Conservation (phyloP, 768 basidiomycete genomes). For the Lactarius indigo region DNA sequence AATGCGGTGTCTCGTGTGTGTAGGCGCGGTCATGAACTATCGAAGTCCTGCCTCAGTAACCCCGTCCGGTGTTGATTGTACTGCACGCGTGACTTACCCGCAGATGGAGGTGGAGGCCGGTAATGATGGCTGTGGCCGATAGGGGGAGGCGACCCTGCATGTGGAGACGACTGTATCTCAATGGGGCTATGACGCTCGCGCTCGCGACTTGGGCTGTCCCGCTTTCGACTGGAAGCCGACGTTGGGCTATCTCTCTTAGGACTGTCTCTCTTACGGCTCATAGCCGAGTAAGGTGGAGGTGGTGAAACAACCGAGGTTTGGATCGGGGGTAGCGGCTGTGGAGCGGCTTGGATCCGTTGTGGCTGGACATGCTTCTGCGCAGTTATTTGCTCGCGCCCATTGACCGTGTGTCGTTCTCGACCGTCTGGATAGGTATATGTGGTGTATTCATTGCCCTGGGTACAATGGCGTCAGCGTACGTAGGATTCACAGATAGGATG, state of each 20-base stretch:
- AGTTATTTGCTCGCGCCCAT: slow-evolving; percentile 50
- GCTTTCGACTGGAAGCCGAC: slow-evolving; percentile 12
- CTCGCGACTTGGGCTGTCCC: slow-evolving; percentile 20
- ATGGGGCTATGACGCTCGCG: slow-evolving; percentile 17
- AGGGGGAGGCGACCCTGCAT: slow-evolving; percentile 11
- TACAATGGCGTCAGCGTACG: slow-evolving; percentile 21
- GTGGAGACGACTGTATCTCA: slow-evolving; percentile 13
- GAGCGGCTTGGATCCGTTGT: slow-evolving; percentile 3
- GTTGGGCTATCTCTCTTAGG: slow-evolving; percentile 1
- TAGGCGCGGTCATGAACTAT: slow-evolving; percentile 11
- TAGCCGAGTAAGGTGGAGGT: neutral
- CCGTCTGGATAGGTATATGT: slow-evolving; percentile 66
- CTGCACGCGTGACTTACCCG: neutral
- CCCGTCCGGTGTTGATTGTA: neutral
- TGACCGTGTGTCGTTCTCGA: slow-evolving; percentile 59
- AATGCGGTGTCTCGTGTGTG: slow-evolving; percentile 13
- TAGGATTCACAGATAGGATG: slow-evolving; percentile 3
- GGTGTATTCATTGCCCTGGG: slow-evolving; percentile 72
- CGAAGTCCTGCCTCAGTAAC: slow-evolving; percentile 2
- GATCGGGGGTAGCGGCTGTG: slow-evolving; percentile 15
- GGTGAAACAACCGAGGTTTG: slow-evolving; percentile 13
- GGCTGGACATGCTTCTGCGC: slow-evolving; percentile 5
- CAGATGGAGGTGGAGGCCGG: neutral
- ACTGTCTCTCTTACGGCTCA: slow-evolving; percentile 15
- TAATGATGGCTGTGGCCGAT: slow-evolving; percentile 16